A percentile compares a stretch with the other conserved stretches of the same genome.
phyloP scores from a whole-genome alignment of 2,329 filamentous ascomycete genomes.

The Beauveria australis region DNA sequence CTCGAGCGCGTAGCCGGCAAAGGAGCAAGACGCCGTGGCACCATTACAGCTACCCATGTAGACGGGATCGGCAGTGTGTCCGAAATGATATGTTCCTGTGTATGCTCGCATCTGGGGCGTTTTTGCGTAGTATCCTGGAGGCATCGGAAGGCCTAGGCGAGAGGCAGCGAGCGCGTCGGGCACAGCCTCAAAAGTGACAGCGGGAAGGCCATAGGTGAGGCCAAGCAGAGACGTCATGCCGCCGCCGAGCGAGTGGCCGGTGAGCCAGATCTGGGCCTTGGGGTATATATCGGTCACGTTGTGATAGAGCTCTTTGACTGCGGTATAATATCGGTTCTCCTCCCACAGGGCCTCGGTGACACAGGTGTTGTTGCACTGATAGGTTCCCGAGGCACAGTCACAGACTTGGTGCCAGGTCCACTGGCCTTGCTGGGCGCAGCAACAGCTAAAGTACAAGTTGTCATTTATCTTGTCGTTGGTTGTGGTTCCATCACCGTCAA shows the following conservation, averaged over 20 bases:
- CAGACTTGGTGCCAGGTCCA: constrained; percentile 89
- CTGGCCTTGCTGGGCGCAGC: constrained; percentile 87
- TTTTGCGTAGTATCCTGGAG: constrained; percentile 66
- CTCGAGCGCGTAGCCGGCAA: constrained; percentile 90
- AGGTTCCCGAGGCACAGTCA: constrained; percentile 81
- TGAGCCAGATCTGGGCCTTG: constrained; percentile 74
- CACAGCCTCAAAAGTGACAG: constrained; percentile 88
- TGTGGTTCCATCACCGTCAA: constrained; percentile 93
- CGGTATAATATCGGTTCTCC: constrained; percentile 87
- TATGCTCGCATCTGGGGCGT: constrained; percentile 61
- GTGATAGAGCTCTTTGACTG: constrained; percentile 79
- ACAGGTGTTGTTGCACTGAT: constrained; percentile 88
- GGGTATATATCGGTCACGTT: constrained; percentile 90
- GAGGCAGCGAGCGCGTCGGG: constrained; percentile 82
- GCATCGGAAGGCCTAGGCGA: constrained; percentile 75
- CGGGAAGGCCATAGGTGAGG: constrained; percentile 81
- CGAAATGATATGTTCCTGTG: constrained; percentile 83
- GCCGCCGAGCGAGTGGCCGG: constrained; percentile 88
- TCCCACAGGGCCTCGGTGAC: constrained; percentile 64
- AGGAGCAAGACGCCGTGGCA: constrained; percentile 78
- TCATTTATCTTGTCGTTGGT: constrained; percentile 98
- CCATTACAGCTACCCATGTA: constrained; percentile 92
- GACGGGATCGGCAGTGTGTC: constrained; percentile 90
- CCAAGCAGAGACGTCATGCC: constrained; percentile 82
- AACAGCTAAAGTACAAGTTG: constrained; percentile 96